These are phyloP conservation scores for Salvia miltiorrhiza DNA, from an alignment of 257 asterid genomes.

Conservation along the genomic window DNA sequence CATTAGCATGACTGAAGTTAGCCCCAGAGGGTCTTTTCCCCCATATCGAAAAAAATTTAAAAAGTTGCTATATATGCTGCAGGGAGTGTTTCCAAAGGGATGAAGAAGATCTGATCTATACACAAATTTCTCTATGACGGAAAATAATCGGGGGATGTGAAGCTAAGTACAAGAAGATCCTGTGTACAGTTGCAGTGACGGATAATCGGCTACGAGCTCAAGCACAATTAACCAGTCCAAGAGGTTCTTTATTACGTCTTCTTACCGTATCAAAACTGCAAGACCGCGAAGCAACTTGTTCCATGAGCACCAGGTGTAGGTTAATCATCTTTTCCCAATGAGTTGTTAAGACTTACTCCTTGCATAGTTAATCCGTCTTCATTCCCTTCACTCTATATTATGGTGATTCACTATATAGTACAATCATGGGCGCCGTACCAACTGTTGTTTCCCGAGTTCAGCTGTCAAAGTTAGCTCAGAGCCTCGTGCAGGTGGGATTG, in stretches of 20 bases:
- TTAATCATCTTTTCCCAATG: conserved; percentile 19
- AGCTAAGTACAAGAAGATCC: conserved; percentile 27
- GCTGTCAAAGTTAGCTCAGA: conserved; percentile 23
- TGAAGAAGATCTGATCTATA: conserved; percentile 29
- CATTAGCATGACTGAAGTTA: conserved; percentile 7
- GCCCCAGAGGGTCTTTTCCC: not conserved
- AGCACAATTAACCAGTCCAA: conserved; percentile 8
- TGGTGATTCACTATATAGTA: conserved; percentile 25
- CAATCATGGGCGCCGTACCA: conserved; percentile 27
- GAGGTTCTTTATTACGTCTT: conserved; percentile 21
- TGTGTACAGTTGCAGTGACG: conserved; percentile 32
- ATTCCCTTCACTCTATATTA: too few species aligned
- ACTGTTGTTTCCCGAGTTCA: conserved; percentile 23
- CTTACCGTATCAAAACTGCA: conserved; percentile 24
- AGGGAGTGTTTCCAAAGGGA: not conserved
- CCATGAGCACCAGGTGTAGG: conserved; percentile 6
- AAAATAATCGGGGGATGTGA: conserved; percentile 24
- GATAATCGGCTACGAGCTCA: conserved; percentile 7
- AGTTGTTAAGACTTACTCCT: conserved; percentile 28
- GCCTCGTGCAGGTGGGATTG: conserved; percentile 16
- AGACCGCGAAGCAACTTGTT: conserved; percentile 4
- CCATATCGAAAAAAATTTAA: not conserved
- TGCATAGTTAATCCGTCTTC: conserved; percentile 21
- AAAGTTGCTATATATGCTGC: not conserved
- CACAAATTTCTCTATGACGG: conserved; percentile 30